These are phyloP conservation scores for Backusella westeae DNA, from an alignment of 192 early-diverging fungal species.

Conservation along the genomic window DNA sequence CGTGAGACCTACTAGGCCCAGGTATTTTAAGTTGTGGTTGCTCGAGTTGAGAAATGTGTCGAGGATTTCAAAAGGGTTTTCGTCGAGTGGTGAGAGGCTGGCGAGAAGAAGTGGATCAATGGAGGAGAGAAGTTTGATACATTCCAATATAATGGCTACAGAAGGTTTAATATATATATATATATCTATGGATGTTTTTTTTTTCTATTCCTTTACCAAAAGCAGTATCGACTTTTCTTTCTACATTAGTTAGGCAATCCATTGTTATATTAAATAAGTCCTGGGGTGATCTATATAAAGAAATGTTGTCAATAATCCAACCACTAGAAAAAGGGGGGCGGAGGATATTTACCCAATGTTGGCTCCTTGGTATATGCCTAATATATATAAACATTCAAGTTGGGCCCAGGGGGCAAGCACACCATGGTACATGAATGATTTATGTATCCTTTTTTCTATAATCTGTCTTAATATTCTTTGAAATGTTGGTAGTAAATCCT, in stretches of 20 bases:
- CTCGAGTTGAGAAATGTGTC: slow-evolving; percentile 36
- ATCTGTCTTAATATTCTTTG: slow-evolving; percentile 44
- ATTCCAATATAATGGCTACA: slow-evolving; percentile 38
- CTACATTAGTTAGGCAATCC: slow-evolving; percentile 15
- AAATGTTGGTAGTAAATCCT: slow-evolving; percentile 38
- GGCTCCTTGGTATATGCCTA: slow-evolving; percentile 14
- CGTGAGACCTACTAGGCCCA: slow-evolving; percentile 41
- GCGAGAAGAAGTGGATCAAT: slow-evolving; percentile 2
- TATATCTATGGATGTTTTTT: neutral
- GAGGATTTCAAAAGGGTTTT: slow-evolving; percentile 16
- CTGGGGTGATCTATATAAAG: slow-evolving; percentile 12
- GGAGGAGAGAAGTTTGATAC: slow-evolving; percentile 21
- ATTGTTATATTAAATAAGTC: slow-evolving; percentile 13
- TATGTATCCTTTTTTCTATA: slow-evolving; percentile 43
- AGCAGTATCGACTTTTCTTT: slow-evolving; percentile 40
- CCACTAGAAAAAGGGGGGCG: too few relatives aligned
- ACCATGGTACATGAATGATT: slow-evolving; percentile 51
- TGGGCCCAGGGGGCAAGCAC: slow-evolving; percentile 56
- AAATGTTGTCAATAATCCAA: neutral
- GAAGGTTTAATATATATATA: neutral
- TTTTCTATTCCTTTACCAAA: slow-evolving; percentile 31
- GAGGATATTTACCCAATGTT: slow-evolving; percentile 14
- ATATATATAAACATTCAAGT: slow-evolving; percentile 45
- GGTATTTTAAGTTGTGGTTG: slow-evolving; percentile 51
- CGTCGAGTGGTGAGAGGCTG: neutral